These are phyloP conservation scores for Acanthamoeba sp. DNA, from an alignment of 208 protist species.

Conservation along the genomic window DNA sequence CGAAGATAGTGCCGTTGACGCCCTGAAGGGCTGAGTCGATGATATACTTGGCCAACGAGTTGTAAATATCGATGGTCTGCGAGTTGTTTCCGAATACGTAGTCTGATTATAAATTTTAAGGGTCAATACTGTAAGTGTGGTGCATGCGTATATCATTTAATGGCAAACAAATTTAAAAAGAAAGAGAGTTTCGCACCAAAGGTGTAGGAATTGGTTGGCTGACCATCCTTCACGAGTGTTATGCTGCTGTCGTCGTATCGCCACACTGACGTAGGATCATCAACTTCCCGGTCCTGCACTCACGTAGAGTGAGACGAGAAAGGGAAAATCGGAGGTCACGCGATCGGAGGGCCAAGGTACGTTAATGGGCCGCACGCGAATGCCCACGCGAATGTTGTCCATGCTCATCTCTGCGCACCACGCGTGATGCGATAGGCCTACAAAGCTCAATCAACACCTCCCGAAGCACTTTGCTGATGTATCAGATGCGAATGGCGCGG, in stretches of 20 bases:
- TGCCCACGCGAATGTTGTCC: constrained; percentile 74
- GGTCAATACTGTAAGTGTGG: too few relatives aligned
- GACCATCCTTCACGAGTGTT: background rate
- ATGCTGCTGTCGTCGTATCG: constrained; percentile 61
- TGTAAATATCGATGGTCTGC: constrained; percentile 63
- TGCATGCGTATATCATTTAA: too few relatives aligned
- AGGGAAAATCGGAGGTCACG: background rate
- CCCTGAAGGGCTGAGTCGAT: constrained; percentile 72
- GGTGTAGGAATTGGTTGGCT: constrained; percentile 59
- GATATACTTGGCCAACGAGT: constrained; percentile 50
- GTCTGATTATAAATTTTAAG: background rate
- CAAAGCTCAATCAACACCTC: constrained; percentile 50
- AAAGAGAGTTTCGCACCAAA: too few relatives aligned
- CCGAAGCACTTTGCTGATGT: too few relatives aligned
- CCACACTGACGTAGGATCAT: constrained; percentile 12
- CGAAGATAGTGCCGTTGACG: constrained; percentile 88
- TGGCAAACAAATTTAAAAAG: too few relatives aligned
- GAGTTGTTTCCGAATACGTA: constrained; percentile 58
- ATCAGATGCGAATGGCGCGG: too few relatives aligned
- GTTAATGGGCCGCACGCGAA: constrained; percentile 66
- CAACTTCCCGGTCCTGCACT: background rate
- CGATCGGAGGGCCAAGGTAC: background rate
- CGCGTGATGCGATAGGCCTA: background rate
- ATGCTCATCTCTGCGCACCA: background rate
- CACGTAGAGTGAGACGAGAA: background rate